Evolutionary conservation across 2,329 filamentous ascomycete species (phyloP), one percentile per base, ranked within the genome.

Genomic region (Celoporthe dispersa): DNA sequence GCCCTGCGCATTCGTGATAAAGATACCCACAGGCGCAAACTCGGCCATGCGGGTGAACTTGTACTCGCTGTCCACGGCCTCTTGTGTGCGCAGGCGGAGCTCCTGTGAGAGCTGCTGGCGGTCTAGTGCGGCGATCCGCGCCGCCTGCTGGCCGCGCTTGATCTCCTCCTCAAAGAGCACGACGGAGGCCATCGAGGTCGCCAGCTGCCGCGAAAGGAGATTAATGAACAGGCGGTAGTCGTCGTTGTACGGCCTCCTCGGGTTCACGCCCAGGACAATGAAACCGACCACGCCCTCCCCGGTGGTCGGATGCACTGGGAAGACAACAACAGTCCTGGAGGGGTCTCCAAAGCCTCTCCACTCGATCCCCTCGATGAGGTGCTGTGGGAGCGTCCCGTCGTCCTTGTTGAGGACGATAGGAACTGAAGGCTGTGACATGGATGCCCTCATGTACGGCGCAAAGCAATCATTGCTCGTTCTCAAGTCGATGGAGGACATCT

Each of bases 161-260:
- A 95, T 94, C 77, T 96, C 93, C 74, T 95, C 92, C 77, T 95
- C 92, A 70, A 94, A 94, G 1, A 96, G 80, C 0, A 94, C 91
- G 0, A 94, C 92, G 0, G 92, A 94, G 1, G 92, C 92, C 78
- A 95, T 86, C 0, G 92, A 94, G 0, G 92, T 95, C 11, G 91
- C 92, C 11, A 95, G 83, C 77, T 95, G 93, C 31, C 92, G 87
- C 62, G 90, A 91, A 6, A 95, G 81, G 0, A 95, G 84, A 74
- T 92, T 90, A 51, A 95, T 85, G 75, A 95, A 96, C 0, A 95
- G 83, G 72, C 88, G 88, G 76, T 95, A 96, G 73, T 95, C 93
- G 51, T 92, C 90, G 74, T 96, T 92, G 75, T 92, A 96, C 0
- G 91, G 92, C 64, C 92, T 85, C 57, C 92, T 84, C 1, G 93